phyloP scores from a whole-genome alignment of 169 alveolate species.

The Plasmodium adleri region DNA sequence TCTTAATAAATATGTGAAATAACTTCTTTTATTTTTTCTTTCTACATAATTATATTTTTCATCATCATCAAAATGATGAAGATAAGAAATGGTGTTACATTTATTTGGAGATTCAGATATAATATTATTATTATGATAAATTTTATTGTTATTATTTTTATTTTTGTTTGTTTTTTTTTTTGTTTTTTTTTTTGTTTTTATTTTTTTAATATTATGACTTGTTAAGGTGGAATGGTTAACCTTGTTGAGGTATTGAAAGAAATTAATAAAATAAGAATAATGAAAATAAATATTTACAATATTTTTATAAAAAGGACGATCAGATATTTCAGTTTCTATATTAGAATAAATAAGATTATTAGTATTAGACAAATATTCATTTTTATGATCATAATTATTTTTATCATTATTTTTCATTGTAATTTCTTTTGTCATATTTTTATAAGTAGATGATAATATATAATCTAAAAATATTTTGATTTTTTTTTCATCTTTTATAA shows the following conservation, averaged over 20 bases:
- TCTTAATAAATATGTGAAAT: not conserved
- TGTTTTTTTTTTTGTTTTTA: not conserved
- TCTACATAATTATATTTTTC: not conserved
- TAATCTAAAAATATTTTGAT: conserved; percentile 16
- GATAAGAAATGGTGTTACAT: too few species aligned
- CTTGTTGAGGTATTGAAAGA: conserved; percentile 20
- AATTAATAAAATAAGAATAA: conserved; percentile 45
- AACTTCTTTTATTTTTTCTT: not conserved
- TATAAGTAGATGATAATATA: not conserved
- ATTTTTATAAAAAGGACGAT: conserved; percentile 18
- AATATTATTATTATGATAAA: too few species aligned
- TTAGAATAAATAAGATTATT: not conserved
- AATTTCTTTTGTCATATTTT: not conserved
- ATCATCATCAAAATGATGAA: too few species aligned
- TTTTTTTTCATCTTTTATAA: conserved; percentile 37
- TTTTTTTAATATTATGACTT: not conserved
- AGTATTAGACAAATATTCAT: not conserved
- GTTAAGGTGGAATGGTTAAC: too few species aligned
- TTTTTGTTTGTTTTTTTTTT: not conserved
- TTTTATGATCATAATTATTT: conserved; percentile 4
- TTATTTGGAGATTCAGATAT: too few species aligned
- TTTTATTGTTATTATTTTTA: too few species aligned
- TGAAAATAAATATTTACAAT: conserved; percentile 36
- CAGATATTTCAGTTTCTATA: conserved; percentile 36
- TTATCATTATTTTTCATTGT: not conserved